phyloP scores from a whole-genome alignment of 2,329 filamentous ascomycete species.

The Xylaria sp. region DNA sequence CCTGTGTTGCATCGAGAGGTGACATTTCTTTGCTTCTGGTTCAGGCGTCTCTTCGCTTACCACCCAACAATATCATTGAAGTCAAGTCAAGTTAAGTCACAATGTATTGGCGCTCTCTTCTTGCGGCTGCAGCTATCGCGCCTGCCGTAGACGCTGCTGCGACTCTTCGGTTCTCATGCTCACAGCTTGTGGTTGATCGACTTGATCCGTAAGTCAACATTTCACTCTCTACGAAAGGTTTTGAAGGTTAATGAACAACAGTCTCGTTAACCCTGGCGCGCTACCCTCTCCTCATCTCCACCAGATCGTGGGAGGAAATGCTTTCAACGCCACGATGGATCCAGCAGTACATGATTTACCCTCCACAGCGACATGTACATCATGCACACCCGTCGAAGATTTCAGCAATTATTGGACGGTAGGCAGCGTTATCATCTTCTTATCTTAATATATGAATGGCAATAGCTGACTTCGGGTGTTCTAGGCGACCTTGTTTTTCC shows the following conservation, averaged over 20 bases:
- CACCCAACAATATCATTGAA: constrained; percentile 4
- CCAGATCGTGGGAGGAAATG: constrained; percentile 47
- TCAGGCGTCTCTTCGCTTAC: constrained; percentile 11
- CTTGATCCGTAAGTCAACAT: constrained; percentile 44
- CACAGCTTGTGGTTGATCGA: constrained; percentile 47
- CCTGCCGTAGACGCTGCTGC: constrained; percentile 42
- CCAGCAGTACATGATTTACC: constrained; percentile 41
- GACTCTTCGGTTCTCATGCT: constrained; percentile 47
- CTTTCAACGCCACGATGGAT: constrained; percentile 46
- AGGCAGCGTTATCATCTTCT: neutral
- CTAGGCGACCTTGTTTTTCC: constrained; percentile 27
- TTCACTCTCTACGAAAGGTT: neutral
- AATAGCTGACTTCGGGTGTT: neutral
- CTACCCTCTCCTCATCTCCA: constrained; percentile 46
- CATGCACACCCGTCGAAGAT: constrained; percentile 45
- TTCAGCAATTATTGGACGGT: constrained; percentile 48
- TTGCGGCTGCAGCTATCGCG: constrained; percentile 39
- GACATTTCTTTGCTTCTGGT: neutral
- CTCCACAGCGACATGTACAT: constrained; percentile 44
- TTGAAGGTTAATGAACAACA: constrained; percentile 30
- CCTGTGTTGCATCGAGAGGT: constrained; percentile 2
- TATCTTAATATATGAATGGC: neutral
- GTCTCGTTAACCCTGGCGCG: constrained; percentile 45
- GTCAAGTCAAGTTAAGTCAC: neutral
- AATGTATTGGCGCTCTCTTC: constrained; percentile 43